Evolutionary conservation across 106 monocot genomes (phyloP).

Genomic region (Allium fistulosum): DNA sequence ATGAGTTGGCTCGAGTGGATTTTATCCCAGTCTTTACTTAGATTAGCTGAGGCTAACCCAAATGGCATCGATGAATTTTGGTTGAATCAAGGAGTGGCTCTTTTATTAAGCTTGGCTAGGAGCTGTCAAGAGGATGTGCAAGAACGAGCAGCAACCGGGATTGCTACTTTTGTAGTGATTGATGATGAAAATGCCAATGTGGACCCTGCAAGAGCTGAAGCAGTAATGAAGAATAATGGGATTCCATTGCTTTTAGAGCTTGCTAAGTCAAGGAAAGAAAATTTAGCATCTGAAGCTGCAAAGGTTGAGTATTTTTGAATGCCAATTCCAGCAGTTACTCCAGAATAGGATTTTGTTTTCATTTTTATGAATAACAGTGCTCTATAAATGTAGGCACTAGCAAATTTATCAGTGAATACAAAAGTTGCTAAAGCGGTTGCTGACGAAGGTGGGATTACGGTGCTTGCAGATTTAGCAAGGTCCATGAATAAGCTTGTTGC

Average conservation of each 20-base stretch:
- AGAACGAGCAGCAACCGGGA: constrained; percentile 77
- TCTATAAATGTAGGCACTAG: constrained; percentile 57
- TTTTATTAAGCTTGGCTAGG: constrained; percentile 57
- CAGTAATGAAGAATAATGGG: constrained; percentile 81
- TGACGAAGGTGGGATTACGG: constrained; percentile 76
- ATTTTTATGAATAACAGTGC: neutral
- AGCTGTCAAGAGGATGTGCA: constrained; percentile 91
- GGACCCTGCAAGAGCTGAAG: constrained; percentile 75
- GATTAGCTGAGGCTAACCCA: constrained; percentile 69
- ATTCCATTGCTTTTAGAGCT: constrained; percentile 77
- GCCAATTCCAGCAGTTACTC: neutral
- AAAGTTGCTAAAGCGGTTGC: constrained; percentile 97
- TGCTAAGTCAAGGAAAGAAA: constrained; percentile 72
- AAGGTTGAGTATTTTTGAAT: constrained; percentile 40
- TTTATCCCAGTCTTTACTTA: constrained; percentile 59
- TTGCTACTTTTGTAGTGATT: constrained; percentile 91
- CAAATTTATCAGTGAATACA: constrained; percentile 89
- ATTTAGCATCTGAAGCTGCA: constrained; percentile 88
- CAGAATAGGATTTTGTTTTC: neutral
- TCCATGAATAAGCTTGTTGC: constrained; percentile 93
- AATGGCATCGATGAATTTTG: constrained; percentile 67
- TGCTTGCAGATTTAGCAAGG: constrained; percentile 73
- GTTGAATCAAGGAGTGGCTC: constrained; percentile 64
- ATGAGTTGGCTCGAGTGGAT: constrained; percentile 92
- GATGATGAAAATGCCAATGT: constrained; percentile 90